Evolutionary conservation across 2,329 filamentous ascomycete species (phyloP), one percentile per base, ranked within the genome.

Genomic region (Pyrenophora seminiperda): DNA sequence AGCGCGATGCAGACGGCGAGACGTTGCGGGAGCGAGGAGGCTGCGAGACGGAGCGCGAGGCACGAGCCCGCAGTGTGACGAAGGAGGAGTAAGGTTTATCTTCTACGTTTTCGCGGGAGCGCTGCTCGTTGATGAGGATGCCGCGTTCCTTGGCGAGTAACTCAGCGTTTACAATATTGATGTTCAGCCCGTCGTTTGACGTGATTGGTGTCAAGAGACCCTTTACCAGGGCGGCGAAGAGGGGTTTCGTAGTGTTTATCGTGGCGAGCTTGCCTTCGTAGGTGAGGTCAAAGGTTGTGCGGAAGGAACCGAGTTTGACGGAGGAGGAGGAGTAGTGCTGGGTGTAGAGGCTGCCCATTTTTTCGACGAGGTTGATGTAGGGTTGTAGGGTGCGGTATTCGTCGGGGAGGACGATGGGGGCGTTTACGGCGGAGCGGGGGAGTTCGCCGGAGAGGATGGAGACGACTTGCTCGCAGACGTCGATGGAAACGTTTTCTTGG

Each of bases 121-220:
- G 85, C 30, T 84, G 84, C 74, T 93, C 90, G 65, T 86, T 89
- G 65, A 94, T 85, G 36, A 87, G 80, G 54, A 94, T 88, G 2
- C 89, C 89, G 59, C 88, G 88, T 62, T 91, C 87, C 56, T 84
- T 86, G 15, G 89, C 89, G 11, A 92, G 82, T 19, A 91, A 77
- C 34, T 84, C 81, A 0, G 89, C 89, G 64, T 94, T 93, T 61
- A 94, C 89, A 52, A 94, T 91, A 74, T 92, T 93, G 62, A 92
- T 86, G 63, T 88, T 86, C 10, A 83, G 71, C 0, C 82, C 85
- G 30, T 87, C 85, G 0, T 80, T 77, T 48, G 85, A 84, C 47
- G 83, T 87, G 58, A 93, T 88, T 1, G 84, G 83, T 1, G 82
- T 80, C 5, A 89, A 81, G 0, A 94, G 79, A 0, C 90, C 90